A percentile compares a stretch with the other conserved stretches of the same genome.
phyloP scores from a whole-genome alignment of 139 green algal species.

The Chlamydomonas schloesseri region DNA sequence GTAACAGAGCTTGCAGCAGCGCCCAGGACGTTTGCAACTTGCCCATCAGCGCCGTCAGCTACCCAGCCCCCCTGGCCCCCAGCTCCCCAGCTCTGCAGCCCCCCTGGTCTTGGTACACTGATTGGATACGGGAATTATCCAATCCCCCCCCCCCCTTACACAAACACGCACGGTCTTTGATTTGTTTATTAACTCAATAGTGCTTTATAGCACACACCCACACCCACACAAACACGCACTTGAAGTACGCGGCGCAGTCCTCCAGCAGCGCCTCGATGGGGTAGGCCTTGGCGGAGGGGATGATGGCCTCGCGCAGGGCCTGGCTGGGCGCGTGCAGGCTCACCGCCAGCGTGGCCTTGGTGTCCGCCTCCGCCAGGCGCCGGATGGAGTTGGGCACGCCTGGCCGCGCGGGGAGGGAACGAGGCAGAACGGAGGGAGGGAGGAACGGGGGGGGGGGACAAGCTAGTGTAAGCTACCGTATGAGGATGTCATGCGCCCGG shows the following conservation, averaged over 20 bases:
- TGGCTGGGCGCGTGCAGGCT: slow-evolving; percentile 90
- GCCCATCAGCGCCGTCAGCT: no score
- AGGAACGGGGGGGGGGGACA: not conserved
- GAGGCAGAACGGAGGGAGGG: not conserved
- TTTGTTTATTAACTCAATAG: no score
- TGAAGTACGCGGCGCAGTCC: slow-evolving; percentile 74
- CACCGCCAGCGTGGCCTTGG: slow-evolving; percentile 87
- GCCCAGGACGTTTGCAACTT: no score
- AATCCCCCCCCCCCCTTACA: no score
- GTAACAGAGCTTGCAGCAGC: no score
- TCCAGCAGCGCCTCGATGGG: slow-evolving; percentile 81
- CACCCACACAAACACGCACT: slow-evolving; percentile 24
- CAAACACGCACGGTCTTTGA: no score
- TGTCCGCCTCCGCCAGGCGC: slow-evolving; percentile 68
- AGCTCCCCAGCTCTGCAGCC: no score
- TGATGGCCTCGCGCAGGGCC: slow-evolving; percentile 58
- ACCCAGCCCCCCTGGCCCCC: no score
- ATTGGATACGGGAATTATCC: no score
- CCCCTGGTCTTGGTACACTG: no score
- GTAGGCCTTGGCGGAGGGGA: slow-evolving; percentile 83
- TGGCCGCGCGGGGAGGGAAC: not conserved
- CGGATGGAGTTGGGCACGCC: slow-evolving; percentile 67
- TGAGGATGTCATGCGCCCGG: no score
- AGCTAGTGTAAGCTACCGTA: not conserved
- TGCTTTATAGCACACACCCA: no score